Percentiles rank a stretch among this genome's conserved stretches.
Evolutionary conservation across 2,329 filamentous ascomycete species (phyloP).

Genomic region (Tolypocladium nubicola): DNA sequence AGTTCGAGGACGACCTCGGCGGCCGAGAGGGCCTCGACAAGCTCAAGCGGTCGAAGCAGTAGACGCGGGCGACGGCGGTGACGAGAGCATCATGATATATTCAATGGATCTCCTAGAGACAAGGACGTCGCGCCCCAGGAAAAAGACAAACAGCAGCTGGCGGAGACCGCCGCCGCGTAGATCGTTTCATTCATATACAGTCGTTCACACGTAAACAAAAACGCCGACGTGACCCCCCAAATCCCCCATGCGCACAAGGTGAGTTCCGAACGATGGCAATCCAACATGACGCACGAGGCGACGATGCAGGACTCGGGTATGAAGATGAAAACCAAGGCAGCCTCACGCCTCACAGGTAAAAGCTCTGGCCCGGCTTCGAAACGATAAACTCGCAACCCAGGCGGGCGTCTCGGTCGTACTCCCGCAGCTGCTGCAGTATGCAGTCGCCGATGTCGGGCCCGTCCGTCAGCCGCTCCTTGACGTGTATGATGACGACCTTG

Average conservation of each 20-base stretch:
- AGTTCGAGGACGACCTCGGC: conserved; percentile 41
- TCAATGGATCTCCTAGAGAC: neutral
- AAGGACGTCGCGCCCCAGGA: neutral
- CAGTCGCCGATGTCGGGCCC: conserved; percentile 51
- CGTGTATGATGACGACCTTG: conserved; percentile 79
- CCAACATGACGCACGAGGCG: no score
- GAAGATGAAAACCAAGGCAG: conserved; percentile 5
- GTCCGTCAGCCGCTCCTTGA: conserved; percentile 78
- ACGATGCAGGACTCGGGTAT: neutral
- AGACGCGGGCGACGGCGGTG: neutral
- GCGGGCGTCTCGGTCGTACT: conserved; percentile 51
- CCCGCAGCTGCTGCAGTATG: conserved; percentile 60
- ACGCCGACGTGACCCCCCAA: neutral
- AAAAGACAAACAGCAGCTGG: neutral
- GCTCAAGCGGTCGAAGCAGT: conserved; percentile 32
- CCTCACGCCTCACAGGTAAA: conserved; percentile 36
- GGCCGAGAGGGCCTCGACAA: conserved; percentile 45
- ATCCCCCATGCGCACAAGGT: neutral
- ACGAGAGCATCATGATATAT: neutral
- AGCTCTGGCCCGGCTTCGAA: conserved; percentile 52
- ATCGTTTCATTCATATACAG: conserved; percentile 2
- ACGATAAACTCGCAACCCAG: conserved; percentile 76
- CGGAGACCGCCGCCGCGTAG: neutral
- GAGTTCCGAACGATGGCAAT: neutral
- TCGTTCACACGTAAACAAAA: neutral